Conservation (phyloP, 306 rosid genomes). For the Oemleria cerasiformis region DNA sequence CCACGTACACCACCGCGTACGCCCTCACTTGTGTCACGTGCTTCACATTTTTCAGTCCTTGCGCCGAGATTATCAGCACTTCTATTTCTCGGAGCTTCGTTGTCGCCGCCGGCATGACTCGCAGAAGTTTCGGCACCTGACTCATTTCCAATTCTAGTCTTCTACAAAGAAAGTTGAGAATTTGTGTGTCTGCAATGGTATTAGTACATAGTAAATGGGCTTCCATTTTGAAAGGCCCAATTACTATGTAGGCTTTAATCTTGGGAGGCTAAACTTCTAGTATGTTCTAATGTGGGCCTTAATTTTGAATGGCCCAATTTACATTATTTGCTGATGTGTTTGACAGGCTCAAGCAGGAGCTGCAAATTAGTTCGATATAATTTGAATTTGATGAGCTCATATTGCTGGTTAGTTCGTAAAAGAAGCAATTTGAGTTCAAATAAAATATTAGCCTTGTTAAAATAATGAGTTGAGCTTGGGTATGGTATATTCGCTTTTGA, state of each 20-base stretch:
- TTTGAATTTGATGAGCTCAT: too few species aligned
- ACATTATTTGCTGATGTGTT: too few species aligned
- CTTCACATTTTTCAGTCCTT: constrained; percentile 28
- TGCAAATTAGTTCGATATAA: too few species aligned
- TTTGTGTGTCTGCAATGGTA: background rate
- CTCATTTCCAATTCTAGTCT: background rate
- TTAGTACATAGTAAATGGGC: background rate
- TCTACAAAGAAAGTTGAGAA: background rate
- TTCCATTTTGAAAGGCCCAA: background rate
- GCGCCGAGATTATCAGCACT: constrained; percentile 30
- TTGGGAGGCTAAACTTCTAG: background rate
- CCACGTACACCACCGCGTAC: constrained; percentile 24
- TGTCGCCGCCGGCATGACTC: background rate
- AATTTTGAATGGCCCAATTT: background rate
- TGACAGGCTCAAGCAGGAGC: too few species aligned
- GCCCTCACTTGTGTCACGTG: constrained; percentile 26
- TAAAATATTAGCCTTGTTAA: too few species aligned
- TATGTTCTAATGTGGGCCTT: background rate
- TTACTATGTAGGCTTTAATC: background rate
- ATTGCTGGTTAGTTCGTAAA: too few species aligned
- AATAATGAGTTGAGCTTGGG: too few species aligned
- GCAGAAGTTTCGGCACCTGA: background rate
- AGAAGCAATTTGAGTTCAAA: too few species aligned
- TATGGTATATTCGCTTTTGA: too few species aligned
- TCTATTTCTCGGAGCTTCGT: constrained; percentile 26